phyloP scores from a whole-genome alignment of 768 basidiomycete genomes.

The Suillus fuscotomentosus region DNA sequence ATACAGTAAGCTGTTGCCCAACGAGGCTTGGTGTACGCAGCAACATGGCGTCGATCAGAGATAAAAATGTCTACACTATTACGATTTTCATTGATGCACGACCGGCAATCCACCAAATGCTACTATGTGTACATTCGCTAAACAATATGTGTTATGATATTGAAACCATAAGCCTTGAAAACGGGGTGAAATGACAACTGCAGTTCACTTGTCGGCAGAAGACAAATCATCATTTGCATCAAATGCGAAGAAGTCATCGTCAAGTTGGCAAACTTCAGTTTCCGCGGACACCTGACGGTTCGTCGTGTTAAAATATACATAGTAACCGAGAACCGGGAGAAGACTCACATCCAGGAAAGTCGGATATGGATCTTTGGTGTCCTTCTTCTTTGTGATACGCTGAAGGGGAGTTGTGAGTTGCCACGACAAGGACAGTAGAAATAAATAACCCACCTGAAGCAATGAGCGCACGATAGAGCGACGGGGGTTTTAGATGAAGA shows the following conservation, averaged over 20 bases:
- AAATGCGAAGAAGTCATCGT: not conserved
- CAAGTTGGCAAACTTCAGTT: not conserved
- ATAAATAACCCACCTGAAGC: not conserved
- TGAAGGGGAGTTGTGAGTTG: not conserved
- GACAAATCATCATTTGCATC: not conserved
- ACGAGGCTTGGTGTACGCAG: too few relatives aligned
- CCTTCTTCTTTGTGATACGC: not conserved
- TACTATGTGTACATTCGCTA: too few relatives aligned
- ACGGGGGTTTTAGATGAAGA: not conserved
- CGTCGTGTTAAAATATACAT: not conserved
- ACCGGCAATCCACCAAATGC: too few relatives aligned
- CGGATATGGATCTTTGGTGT: not conserved
- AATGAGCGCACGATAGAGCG: not conserved
- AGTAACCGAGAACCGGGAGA: not conserved
- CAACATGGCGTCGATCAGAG: not conserved
- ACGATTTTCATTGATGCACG: not conserved
- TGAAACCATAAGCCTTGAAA: not conserved
- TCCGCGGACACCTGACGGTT: not conserved
- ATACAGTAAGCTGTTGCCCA: too few relatives aligned
- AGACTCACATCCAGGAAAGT: not conserved
- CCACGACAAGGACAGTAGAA: not conserved
- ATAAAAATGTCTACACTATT: not conserved
- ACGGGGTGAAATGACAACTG: too few relatives aligned
- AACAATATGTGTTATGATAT: not conserved
- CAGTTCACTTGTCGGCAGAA: not conserved